Percentiles rank a stretch among this genome's conserved stretches.
These are phyloP conservation scores for Fonsecaea pedrosoi DNA, from an alignment of 2,329 filamentous ascomycete species.

Conservation along the genomic window DNA sequence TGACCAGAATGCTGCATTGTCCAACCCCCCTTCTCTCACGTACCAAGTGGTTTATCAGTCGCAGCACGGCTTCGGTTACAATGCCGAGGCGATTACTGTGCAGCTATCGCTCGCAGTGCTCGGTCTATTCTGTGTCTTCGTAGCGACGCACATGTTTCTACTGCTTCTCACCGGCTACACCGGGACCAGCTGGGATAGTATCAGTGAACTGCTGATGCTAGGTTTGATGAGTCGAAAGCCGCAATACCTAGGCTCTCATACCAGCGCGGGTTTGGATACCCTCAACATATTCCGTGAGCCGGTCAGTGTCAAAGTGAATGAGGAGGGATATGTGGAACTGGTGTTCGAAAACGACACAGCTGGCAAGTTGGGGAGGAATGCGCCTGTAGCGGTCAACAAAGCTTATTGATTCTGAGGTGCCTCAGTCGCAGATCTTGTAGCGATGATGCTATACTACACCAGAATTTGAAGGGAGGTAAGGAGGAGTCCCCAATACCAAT, in stretches of 20 bases:
- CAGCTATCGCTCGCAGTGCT: slow-evolving; percentile 11
- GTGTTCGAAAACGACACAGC: not conserved
- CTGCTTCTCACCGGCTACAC: slow-evolving; percentile 11
- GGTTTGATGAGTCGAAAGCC: slow-evolving; percentile 1
- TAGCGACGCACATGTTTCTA: slow-evolving; percentile 13
- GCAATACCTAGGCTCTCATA: not conserved
- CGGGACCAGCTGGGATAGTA: slow-evolving; percentile 25
- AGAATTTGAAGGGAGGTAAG: not conserved
- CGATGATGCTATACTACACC: not conserved
- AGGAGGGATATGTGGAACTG: not conserved
- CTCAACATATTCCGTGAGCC: not conserved
- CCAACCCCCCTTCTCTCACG: slow-evolving; percentile 1
- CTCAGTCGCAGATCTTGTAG: not conserved
- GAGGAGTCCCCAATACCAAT: not conserved
- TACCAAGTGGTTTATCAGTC: not conserved
- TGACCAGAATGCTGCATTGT: not conserved
- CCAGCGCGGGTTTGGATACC: not conserved
- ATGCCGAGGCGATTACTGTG: slow-evolving; percentile 8
- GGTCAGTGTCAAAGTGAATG: not conserved
- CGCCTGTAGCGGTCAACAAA: slow-evolving; percentile 1
- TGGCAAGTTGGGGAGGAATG: not conserved
- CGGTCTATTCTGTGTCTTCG: slow-evolving; percentile 13
- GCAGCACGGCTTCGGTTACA: slow-evolving; percentile 20
- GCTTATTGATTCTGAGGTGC: not conserved
- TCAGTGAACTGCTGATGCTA: slow-evolving; percentile 26